These are phyloP conservation scores for Vitis rupestris DNA, from an alignment of 164 flowering plant species.

Conservation along the genomic window DNA sequence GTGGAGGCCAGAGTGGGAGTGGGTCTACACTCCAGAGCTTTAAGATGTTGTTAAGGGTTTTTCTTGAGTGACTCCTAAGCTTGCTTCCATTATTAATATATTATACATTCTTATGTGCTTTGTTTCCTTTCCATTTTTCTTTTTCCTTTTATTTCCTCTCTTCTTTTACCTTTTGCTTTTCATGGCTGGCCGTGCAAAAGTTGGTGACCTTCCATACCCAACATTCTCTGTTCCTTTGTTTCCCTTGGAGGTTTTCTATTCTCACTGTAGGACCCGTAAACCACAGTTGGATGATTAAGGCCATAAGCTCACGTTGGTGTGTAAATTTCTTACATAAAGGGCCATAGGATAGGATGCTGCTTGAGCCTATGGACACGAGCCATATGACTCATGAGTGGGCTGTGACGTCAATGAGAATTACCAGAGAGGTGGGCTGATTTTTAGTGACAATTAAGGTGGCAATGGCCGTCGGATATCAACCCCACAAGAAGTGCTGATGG, in stretches of 20 bases:
- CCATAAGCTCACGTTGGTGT: too few species aligned
- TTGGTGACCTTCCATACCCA: slow-evolving; percentile 13
- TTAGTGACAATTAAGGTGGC: background rate
- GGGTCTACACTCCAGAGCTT: background rate
- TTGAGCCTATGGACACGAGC: too few species aligned
- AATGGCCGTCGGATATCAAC: background rate
- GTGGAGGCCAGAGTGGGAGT: background rate
- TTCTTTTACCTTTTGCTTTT: background rate
- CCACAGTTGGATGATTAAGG: too few species aligned
- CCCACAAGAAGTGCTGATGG: background rate
- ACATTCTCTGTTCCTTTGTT: background rate
- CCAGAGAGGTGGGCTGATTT: too few species aligned
- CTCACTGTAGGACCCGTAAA: too few species aligned
- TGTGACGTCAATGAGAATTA: too few species aligned
- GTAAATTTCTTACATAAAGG: too few species aligned
- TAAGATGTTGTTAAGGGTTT: too few species aligned
- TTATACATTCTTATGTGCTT: background rate
- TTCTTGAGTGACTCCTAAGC: slow-evolving; percentile 1
- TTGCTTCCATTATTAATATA: background rate
- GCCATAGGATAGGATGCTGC: too few species aligned
- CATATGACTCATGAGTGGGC: too few species aligned
- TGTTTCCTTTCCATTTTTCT: background rate
- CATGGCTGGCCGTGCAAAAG: slow-evolving; percentile 7
- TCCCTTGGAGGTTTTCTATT: too few species aligned
- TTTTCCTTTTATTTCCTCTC: background rate